Base-by-base conservation (phyloP, 371 early-diverging fungal species). In the Mortierella sp. region DNA sequence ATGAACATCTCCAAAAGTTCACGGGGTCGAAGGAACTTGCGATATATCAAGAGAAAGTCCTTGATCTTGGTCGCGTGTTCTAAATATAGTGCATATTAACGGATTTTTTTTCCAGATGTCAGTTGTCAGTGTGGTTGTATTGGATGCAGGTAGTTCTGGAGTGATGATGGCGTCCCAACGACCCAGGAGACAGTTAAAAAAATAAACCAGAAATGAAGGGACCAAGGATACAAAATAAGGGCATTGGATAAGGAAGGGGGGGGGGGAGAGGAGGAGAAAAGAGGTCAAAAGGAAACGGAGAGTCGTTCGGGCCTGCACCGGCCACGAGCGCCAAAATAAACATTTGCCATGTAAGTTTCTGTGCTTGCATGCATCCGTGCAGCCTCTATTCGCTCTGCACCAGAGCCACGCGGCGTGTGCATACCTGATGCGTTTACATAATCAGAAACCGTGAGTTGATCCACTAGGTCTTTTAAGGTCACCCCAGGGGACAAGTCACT, bases 1-100 rank as follows among this genome's bases (percentile, higher is more conserved):
- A 84, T 81, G 4, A 86, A 58, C 23, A 63, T 65, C 11, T 81
- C 72, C 14, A 83, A 74, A 19, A 86, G 73, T 15, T 84, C 84
- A 23, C 70, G 60, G 4, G 86, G 86, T 30, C 74, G 84, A 84
- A 86, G 83, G 46, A 86, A 84, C 46, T 75, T 80, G 45, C 86
- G 81, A 65, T 82, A 86, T 66, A 86, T 84, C 11, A 83, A 84
- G 48, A 86, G 73, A 64, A 86, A 86, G 16, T 83, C 48, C 19
- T 60, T 60, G 21, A 47, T 47, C 14, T 47, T 45, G 9, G 60
- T n/a, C 18, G 47, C 47, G 23, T 60, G 60, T 6, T 60, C 60
- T 60, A 60, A 37, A 37, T 37, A 37, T 37, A 37, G 37, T 37
- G n/a, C n/a, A n/a, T n/a, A n/a, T n/a, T n/a, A n/a, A n/a, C n/a